phyloP scores from a whole-genome alignment of 768 basidiomycete genomes.

The Pleurotus eryngii region DNA sequence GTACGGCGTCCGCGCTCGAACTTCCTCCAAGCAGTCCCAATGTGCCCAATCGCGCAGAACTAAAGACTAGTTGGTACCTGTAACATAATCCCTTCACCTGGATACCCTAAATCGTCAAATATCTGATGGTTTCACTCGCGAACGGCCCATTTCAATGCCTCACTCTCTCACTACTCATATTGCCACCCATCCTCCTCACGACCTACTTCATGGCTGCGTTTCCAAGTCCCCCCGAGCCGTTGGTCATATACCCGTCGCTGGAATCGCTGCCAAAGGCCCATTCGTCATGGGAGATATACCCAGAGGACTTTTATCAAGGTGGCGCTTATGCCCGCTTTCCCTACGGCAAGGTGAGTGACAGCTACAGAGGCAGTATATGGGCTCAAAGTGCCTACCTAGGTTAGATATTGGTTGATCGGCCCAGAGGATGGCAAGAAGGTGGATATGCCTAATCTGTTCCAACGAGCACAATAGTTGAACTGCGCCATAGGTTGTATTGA shows the following conservation, averaged over 20 bases:
- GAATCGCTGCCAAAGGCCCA: conserved; percentile 52
- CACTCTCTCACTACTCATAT: conserved; percentile 51
- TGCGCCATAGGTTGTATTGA: conserved; percentile 57
- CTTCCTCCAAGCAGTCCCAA: too few species aligned
- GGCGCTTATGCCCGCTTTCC: conserved; percentile 66
- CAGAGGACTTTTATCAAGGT: conserved; percentile 63
- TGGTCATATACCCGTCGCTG: conserved; percentile 54
- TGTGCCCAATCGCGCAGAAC: too few species aligned
- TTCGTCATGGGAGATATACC: conserved; percentile 69
- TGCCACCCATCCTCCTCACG: conserved; percentile 58
- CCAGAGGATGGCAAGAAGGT: conserved; percentile 68
- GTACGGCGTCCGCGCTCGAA: too few species aligned
- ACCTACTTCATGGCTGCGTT: conserved; percentile 65
- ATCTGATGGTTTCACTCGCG: neutral
- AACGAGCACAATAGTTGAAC: too few species aligned
- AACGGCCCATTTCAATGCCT: conserved; percentile 40
- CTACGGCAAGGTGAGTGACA: conserved; percentile 50
- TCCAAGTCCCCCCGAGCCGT: conserved; percentile 52
- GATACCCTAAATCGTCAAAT: too few species aligned
- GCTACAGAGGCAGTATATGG: neutral
- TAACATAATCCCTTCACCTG: too few species aligned
- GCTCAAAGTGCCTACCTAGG: conserved; percentile 30
- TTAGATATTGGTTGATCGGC: conserved; percentile 76
- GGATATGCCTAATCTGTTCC: conserved; percentile 11
- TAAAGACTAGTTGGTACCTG: too few species aligned